Base-by-base conservation (phyloP, 768 basidiomycete species). In the Clitopilus hobsonii region DNA sequence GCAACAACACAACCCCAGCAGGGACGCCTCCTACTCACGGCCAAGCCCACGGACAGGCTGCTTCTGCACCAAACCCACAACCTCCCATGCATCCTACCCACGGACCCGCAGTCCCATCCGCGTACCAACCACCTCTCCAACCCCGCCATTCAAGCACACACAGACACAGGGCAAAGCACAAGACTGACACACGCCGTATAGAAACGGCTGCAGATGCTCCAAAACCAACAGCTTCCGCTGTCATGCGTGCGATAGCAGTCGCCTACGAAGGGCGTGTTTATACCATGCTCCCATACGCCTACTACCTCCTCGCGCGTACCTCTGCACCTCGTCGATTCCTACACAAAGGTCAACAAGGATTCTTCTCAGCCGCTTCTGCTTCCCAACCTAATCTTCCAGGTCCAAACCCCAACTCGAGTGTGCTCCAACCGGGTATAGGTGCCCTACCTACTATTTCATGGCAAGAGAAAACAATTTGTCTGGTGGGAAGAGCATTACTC, bases 221-320 rank as follows among this genome's bases (percentile, higher is more conserved):
- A 66, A 66, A 61, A 49, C 72, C 72, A 56, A 71, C 71, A 56
- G 70, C 71, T 48, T 74, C 74, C 48, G 69, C 71, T 22, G 59
- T 79, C 54, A 76, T 76, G 71, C 73, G 72, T 14, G 70, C 74
- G 5, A 76, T 81, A 51, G 54, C 64, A 28, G 72, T 83, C 28
- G 79, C 77, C 0, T 71, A 69, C 45, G 68, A 71, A 28, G 75
- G 67, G 49, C 65, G 71, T 52, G 61, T 80, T 14, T 69, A 67
- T 16, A 64, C 68, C 16, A 63, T 77, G 18, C 68, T 83, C 3
- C 81, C 80, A 0, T 79, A 78, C 58, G 73, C 75, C 0, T 80
- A 72, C 60, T 81, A 82, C 63, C 76, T 76, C 62, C 65, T 80
- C 32, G 76, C 78, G 8, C 73, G 74, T 8, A 71, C 76, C 18